Conservation (phyloP, 2,329 filamentous ascomycete genomes). For the Bipolaris bicolor region DNA sequence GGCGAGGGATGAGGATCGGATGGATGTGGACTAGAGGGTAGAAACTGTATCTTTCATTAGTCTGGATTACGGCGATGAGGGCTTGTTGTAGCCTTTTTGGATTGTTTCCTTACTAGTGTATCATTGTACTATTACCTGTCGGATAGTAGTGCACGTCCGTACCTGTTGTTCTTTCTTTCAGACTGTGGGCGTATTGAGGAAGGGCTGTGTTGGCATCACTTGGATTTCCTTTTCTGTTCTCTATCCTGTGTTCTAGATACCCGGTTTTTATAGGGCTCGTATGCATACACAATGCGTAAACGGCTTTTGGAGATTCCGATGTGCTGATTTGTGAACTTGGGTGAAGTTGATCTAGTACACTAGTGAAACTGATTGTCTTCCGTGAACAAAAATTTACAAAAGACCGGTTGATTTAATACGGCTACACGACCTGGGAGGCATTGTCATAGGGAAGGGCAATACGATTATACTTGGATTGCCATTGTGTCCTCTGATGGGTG, state of each 20-base stretch:
- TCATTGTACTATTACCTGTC: background rate
- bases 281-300: background rate
- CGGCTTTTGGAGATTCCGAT: background rate
- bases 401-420: no score
- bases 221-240: background rate
- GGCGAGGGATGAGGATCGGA: constrained; percentile 1
- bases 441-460: no score
- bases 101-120: background rate
- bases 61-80: no score
- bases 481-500: no score
- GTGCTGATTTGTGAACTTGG: no score
- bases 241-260: background rate
- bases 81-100: background rate
- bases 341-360: no score
- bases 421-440: no score
- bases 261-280: background rate
- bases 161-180: background rate
- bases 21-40: constrained; percentile 15
- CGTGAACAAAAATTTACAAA: no score
- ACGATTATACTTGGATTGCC: no score
- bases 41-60: no score
- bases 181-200: background rate
- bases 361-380: no score
- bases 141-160: background rate
- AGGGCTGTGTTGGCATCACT: background rate